A percentile compares a stretch with the other conserved stretches of the same genome.
These are phyloP conservation scores for Withania somnifera DNA, from an alignment of 305 asterid species.

Conservation along the genomic window DNA sequence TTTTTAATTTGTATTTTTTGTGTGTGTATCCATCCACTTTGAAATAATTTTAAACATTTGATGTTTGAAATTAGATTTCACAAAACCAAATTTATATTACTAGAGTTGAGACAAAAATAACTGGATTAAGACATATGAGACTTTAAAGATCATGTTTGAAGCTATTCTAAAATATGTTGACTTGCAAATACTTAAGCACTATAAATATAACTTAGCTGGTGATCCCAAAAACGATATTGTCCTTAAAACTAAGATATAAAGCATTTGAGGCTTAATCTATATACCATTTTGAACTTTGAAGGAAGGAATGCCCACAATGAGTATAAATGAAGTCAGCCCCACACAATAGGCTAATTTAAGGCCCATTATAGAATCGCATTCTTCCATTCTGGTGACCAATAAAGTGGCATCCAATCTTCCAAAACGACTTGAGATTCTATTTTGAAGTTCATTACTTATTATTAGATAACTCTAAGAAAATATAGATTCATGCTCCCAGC, in stretches of 20 bases:
- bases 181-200: neutral
- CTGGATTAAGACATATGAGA: neutral
- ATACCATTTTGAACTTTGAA: neutral
- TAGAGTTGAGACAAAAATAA: neutral
- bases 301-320: neutral
- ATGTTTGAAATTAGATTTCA: neutral
- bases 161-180: neutral
- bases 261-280: no score
- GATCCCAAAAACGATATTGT: no score
- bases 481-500: neutral
- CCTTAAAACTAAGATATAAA: no score
- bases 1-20: neutral
- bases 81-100: neutral
- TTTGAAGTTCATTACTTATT: neutral
- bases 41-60: neutral
- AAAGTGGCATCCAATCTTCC: neutral
- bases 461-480: neutral
- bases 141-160: neutral
- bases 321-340: neutral
- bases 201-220: neutral
- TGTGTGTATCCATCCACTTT: neutral
- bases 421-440: neutral
- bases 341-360: neutral
- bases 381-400: neutral
- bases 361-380: neutral